Base-by-base conservation (phyloP, 2,329 filamentous ascomycete species). In the Colletotrichum chrysophilum region DNA sequence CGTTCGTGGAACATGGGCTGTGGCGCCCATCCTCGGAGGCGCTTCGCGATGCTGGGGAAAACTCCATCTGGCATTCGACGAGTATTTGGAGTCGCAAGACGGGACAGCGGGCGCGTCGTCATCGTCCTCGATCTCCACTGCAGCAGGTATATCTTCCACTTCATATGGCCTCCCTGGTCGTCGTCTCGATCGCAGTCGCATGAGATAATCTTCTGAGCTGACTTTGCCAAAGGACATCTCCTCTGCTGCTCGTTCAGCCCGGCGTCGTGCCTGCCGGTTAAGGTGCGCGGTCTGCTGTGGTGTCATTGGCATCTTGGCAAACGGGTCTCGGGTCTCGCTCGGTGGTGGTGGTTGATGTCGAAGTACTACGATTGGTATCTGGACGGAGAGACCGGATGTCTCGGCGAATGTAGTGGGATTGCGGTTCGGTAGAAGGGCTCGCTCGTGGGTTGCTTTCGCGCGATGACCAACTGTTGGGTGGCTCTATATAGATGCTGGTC, bases 191-290 rank as follows among this genome's bases (percentile, higher is more conserved):
- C 74, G 56, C 13, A 76, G 34, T 30, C 34, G 32, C 34, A 36
- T 73, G 30, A 76, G 58, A 7, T 76, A 76, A 2, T 76, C 74
- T 24, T 76, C 74, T 9, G 74, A 76, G 48, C 34, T 73, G 48
- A 76, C 70, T 13, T 65, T 32, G 21, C 65, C 56, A 14, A 74
- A 76, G 6, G 70, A 68, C 70, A 76, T 73, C n/a, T 73, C 70
- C 38, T 65, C 70, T 4, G 74, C 74, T 43, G 74, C 74, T 21
- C 74, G 64, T 38, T 76, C 74, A 65, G 74, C 74, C 13, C 74
- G 48, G 21, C 74, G 74, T 43, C 43, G 61, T 14, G 70, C 74
- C 30, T 74, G 74, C 34, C 74, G 70, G 10, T 76, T 64, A 28
- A 76, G 64, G 43, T 76, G 56, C 30, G 70, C 34, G 18, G 30